Percentiles rank a stretch among this genome's conserved stretches.
phyloP scores from a whole-genome alignment of 2,329 filamentous ascomycete genomes.

The Paraphaeosphaeria minitans region DNA sequence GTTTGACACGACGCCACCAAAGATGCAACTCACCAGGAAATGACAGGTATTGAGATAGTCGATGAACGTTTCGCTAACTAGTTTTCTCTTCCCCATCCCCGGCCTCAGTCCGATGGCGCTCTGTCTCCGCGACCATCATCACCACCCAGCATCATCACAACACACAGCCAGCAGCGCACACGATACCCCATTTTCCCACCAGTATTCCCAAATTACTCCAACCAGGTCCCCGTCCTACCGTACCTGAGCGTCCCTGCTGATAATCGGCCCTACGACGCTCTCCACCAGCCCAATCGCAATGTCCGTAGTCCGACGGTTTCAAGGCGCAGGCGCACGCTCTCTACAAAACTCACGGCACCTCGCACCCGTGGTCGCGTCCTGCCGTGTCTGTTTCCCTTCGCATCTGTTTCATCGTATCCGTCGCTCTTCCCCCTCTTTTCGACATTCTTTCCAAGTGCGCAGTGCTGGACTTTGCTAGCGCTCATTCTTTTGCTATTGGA shows the following conservation, averaged over 20 bases:
- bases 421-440: conserved; percentile 6
- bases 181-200: neutral
- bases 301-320: conserved; percentile 12
- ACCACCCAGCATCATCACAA: neutral
- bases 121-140: neutral
- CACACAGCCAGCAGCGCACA: neutral
- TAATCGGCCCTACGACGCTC: neutral
- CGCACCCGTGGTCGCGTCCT: neutral
- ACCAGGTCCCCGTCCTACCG: neutral
- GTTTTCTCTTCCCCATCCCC: neutral
- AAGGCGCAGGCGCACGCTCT: conserved; percentile 7
- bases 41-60: too few relatives aligned
- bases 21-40: neutral
- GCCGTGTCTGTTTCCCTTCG: neutral
- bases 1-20: neutral
- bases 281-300: conserved; percentile 1
- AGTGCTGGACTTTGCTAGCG: conserved; percentile 4
- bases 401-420: neutral
- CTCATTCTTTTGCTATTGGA: conserved; percentile 1
- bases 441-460: neutral
- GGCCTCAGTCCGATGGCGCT: neutral
- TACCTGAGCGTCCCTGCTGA: neutral
- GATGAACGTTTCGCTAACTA: too few relatives aligned
- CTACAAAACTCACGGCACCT: conserved; percentile 9
- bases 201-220: conserved; percentile 3